A percentile compares a stretch with the other conserved stretches of the same genome.
Evolutionary conservation across 495 filamentous ascomycete genomes (phyloP).

Genomic region (Neurospora tetrasperma): DNA sequence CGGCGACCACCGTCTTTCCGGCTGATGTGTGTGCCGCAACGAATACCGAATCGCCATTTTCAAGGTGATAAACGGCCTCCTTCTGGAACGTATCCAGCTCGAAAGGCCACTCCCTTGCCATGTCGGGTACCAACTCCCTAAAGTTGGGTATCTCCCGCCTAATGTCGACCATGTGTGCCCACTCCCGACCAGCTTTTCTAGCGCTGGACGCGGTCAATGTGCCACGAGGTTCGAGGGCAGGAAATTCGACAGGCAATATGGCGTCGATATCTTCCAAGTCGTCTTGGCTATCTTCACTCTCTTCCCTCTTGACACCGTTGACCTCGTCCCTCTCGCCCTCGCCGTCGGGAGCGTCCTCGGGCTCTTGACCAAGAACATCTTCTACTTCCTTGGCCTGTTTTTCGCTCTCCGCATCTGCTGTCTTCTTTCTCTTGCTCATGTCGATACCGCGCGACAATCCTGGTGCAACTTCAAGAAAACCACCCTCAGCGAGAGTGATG

Average conservation of each 20-base stretch:
- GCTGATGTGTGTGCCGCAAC: constrained; percentile 98
- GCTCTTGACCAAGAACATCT: constrained; percentile 60
- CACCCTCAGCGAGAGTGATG: constrained; percentile 70
- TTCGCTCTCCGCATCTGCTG: constrained; percentile 34
- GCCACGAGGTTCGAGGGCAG: constrained; percentile 76
- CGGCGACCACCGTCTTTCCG: constrained; percentile 95
- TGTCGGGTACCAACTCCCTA: constrained; percentile 82
- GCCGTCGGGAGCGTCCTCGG: constrained; percentile 39
- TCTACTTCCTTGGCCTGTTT: constrained; percentile 62
- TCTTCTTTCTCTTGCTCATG: constrained; percentile 52
- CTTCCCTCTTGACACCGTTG: constrained; percentile 40
- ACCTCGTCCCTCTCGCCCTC: constrained; percentile 35
- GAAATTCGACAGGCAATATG: constrained; percentile 86
- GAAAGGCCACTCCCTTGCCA: constrained; percentile 93
- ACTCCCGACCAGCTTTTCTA: constrained; percentile 70
- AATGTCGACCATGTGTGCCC: constrained; percentile 97
- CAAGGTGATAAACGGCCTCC: constrained; percentile 94
- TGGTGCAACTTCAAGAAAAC: constrained; percentile 71
- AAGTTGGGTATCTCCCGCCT: constrained; percentile 88
- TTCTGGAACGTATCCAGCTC: constrained; percentile 98
- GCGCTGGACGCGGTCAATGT: constrained; percentile 60
- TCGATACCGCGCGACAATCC: constrained; percentile 73
- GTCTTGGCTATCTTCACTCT: constrained; percentile 35
- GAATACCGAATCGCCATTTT: constrained; percentile 94
- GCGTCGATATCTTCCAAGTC: constrained; percentile 77